Evolutionary conservation across 2,329 filamentous ascomycete species (phyloP), one percentile per base, ranked within the genome.

Genomic region (Colletotrichum euphorbiae): DNA sequence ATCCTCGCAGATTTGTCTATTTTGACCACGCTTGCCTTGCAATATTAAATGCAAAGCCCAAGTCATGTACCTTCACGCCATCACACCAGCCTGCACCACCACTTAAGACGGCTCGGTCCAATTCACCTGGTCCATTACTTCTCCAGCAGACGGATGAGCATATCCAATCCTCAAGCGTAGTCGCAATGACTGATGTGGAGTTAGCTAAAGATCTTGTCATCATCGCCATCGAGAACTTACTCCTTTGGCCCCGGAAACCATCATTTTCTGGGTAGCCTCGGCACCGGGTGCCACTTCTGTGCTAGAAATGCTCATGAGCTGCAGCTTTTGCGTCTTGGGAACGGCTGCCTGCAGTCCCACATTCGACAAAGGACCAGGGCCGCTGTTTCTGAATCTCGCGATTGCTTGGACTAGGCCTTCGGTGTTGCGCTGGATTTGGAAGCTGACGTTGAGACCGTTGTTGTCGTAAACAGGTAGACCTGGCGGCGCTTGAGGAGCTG

Each of bases 341-440:
- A 99, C 96, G 1, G 96, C 96, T 48, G 95, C 96, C 79, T 99
- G 96, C 72, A 99, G 79, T 28, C 93, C 93, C 33, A 98, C 92
- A 51, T 87, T 88, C 15, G 90, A 90, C 55, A 98, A 84, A 13
- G 83, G 81, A 13, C 85, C 85, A 33, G 91, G 88, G 66, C 85
- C 84, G 13, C 90, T 91, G 78, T 98, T 98, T 43, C 87, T 88
- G 84, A 99, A 99, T 8, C 90, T 89, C 15, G 94, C 94, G 56
- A 91, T 84, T 6, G 97, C 90, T 76, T 97, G 94, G 19, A 97
- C 90, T 8, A 89, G 88, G 51, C 90, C 90, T 75, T 93, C 92
- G 3, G 91, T 86, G 72, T 91, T 96, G 50, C 96, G 88, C 78
- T 97, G 94, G 54, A 97, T 85, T 73, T 93, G 90, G 75, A 99